A percentile compares a stretch with the other conserved stretches of the same genome.
Evolutionary conservation across 805 yeast species (phyloP).

Genomic region (Candida berthetii): DNA sequence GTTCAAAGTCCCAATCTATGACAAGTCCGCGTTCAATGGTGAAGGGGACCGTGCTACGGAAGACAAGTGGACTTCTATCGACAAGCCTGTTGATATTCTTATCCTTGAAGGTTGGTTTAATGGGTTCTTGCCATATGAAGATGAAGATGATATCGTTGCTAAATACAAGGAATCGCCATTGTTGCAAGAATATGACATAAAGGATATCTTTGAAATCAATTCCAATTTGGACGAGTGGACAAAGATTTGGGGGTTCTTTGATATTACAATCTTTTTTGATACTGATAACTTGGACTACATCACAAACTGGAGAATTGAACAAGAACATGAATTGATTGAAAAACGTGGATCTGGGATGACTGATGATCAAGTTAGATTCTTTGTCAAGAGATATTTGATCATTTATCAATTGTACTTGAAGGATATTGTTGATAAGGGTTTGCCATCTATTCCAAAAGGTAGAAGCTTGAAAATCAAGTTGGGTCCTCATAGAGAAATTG

Average conservation of each 20-base stretch:
- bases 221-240: slow-evolving; percentile 42
- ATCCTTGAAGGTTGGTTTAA: slow-evolving; percentile 93
- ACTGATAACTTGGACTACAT: slow-evolving; percentile 59
- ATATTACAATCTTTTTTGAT: slow-evolving; percentile 54
- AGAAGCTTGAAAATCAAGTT: slow-evolving; percentile 13
- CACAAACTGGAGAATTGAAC: slow-evolving; percentile 67
- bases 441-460: slow-evolving; percentile 7
- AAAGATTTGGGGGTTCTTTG: slow-evolving; percentile 49
- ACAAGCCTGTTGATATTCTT: slow-evolving; percentile 50
- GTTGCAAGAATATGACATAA: slow-evolving; percentile 21
- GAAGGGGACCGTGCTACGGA: slow-evolving; percentile 65
- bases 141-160: slow-evolving; percentile 15
- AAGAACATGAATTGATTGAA: slow-evolving; percentile 55
- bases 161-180: slow-evolving; percentile 13
- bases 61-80: slow-evolving; percentile 31
- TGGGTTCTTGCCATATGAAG: slow-evolving; percentile 52
- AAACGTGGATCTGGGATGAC: slow-evolving; percentile 72
- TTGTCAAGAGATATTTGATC: slow-evolving; percentile 85
- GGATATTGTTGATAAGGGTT: slow-evolving; percentile 28
- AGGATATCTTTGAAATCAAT: slow-evolving; percentile 39
- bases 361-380: slow-evolving; percentile 56
- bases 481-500: slow-evolving; percentile 10
- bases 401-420: slow-evolving; percentile 66
- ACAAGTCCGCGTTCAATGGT: slow-evolving; percentile 67
- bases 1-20: slow-evolving; percentile 59